These are phyloP conservation scores for Cystobasidium ongulense DNA, from an alignment of 768 basidiomycete genomes.

Conservation along the genomic window DNA sequence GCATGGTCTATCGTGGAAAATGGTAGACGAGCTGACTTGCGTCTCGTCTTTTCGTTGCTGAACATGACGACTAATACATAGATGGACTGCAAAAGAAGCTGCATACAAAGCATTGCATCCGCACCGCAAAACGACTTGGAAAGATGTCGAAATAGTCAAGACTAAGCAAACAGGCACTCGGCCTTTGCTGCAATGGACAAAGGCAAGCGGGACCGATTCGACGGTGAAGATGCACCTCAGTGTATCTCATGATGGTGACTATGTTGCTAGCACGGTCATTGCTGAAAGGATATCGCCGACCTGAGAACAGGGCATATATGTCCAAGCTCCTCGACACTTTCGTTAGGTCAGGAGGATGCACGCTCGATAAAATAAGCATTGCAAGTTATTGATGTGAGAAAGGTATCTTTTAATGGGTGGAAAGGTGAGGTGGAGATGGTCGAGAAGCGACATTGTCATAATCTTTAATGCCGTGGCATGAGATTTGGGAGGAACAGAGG, in stretches of 20 bases:
- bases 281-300: not conserved
- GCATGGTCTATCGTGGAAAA: not conserved
- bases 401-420: too few relatives aligned
- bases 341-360: too few relatives aligned
- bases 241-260: constrained; percentile 34
- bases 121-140: constrained; percentile 23
- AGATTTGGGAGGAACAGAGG: too few relatives aligned
- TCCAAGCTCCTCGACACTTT: not conserved
- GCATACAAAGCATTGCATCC: constrained; percentile 37
- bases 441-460: too few relatives aligned
- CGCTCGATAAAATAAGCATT: too few relatives aligned
- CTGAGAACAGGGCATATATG: not conserved
- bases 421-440: too few relatives aligned
- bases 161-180: not conserved
- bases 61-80: not conserved
- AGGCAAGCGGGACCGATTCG: not conserved
- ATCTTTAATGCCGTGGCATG: too few relatives aligned
- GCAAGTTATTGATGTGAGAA: too few relatives aligned
- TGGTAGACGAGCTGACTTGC: not conserved
- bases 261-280: constrained; percentile 30
- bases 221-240: constrained; percentile 29
- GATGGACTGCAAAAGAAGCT: constrained; percentile 40
- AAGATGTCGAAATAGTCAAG: constrained; percentile 39
- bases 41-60: not conserved
- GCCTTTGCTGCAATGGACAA: constrained; percentile 3